These are phyloP conservation scores for Cyathus striatus DNA, from an alignment of 768 basidiomycete species.

Conservation along the genomic window DNA sequence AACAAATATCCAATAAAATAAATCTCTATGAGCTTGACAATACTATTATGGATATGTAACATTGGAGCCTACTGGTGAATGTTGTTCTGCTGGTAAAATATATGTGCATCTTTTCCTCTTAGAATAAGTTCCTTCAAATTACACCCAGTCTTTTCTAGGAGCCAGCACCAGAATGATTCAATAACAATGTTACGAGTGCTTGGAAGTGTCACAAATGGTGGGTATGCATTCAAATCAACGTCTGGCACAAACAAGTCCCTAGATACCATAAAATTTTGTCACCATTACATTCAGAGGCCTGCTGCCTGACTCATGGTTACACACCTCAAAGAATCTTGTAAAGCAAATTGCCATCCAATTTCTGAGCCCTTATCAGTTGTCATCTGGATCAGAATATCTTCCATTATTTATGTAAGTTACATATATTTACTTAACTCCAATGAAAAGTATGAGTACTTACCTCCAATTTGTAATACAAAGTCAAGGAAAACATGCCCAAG, in stretches of 20 bases:
- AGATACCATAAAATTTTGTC: no score
- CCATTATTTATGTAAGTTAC: background rate
- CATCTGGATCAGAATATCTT: conserved; percentile 20
- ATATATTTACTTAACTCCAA: background rate
- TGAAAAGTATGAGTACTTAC: no score
- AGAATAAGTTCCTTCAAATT: conserved; percentile 14
- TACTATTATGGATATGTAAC: no score
- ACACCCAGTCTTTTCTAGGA: conserved; percentile 10
- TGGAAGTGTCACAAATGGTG: conserved; percentile 11
- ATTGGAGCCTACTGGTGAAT: conserved; percentile 12
- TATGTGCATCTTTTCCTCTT: conserved; percentile 11
- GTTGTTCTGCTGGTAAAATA: conserved; percentile 9
- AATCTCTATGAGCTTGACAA: conserved; percentile 15
- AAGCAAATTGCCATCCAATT: conserved; percentile 16
- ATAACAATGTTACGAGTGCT: conserved; percentile 24
- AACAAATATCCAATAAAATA: conserved; percentile 28
- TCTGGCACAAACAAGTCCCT: conserved; percentile 15
- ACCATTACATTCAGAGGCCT: no score
- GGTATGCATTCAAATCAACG: conserved; percentile 12
- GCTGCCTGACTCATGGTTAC: no score
- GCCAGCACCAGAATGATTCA: conserved; percentile 24
- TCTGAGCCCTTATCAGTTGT: conserved; percentile 25
- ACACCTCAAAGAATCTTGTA: conserved; percentile 11
- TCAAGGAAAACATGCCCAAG: conserved; percentile 28
- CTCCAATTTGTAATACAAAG: conserved; percentile 17